Percentiles rank a stretch among this genome's conserved stretches.
Conservation (phyloP, 345 rosid species). For the Durio zibethinus region DNA sequence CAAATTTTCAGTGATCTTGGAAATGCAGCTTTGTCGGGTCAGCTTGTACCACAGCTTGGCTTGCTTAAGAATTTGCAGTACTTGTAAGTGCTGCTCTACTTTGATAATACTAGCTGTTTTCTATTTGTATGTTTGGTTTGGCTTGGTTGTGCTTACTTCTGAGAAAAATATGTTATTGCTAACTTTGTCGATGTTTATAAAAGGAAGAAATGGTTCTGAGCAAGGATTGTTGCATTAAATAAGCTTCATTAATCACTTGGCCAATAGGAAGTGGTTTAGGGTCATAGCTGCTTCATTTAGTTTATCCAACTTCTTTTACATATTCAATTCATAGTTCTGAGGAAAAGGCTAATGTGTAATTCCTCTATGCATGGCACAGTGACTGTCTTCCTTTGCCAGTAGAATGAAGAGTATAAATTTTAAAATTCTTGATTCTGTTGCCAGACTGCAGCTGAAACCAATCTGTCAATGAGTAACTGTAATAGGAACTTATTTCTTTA, state of each 20-base stretch:
- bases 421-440: background rate
- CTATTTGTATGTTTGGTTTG: background rate
- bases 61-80: conserved; percentile 90
- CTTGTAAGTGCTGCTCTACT: conserved; percentile 49
- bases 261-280: background rate
- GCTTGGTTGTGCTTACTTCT: background rate
- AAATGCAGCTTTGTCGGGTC: conserved; percentile 93
- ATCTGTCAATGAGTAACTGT: background rate
- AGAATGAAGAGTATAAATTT: background rate
- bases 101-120: background rate
- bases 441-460: background rate
- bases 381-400: background rate
- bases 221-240: background rate
- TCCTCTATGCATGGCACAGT: background rate
- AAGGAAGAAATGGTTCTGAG: background rate
- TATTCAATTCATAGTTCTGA: background rate
- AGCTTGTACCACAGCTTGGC: conserved; percentile 89
- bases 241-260: background rate
- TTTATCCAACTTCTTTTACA: background rate
- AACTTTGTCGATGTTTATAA: background rate
- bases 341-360: background rate
- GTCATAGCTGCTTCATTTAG: background rate
- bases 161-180: background rate
- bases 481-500: background rate
- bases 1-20: conserved; percentile 70